Evolutionary conservation across 73 alveolate genomes (phyloP).

Genomic region (Stentor roeselii): DNA sequence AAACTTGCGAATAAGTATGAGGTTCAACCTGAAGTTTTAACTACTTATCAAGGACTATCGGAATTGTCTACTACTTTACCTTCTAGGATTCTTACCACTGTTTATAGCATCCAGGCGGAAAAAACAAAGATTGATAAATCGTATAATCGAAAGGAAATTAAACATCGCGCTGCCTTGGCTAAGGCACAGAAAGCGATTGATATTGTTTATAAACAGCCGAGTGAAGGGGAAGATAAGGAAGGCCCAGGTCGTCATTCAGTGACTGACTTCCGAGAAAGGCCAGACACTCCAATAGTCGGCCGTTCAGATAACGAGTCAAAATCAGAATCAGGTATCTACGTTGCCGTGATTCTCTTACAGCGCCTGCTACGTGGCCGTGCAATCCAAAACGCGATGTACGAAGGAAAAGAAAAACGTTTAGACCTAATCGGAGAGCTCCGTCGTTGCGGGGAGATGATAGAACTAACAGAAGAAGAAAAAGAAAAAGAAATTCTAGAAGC

Average conservation of each 20-base stretch:
- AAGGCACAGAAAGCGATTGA: conserved; percentile 44
- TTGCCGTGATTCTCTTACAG: conserved; percentile 84
- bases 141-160: conserved; percentile 36
- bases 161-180: conserved; percentile 42
- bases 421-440: conserved; percentile 94
- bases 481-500: conserved; percentile 84
- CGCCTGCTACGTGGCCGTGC: conserved; percentile 97
- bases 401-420: conserved; percentile 96
- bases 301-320: conserved; percentile 43
- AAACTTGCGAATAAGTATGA: conserved; percentile 94
- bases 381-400: conserved; percentile 94
- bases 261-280: conserved; percentile 33
- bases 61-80: conserved; percentile 79
- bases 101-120: conserved; percentile 37
- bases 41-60: conserved; percentile 83
- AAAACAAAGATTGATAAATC: conserved; percentile 43
- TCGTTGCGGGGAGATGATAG: conserved; percentile 94
- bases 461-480: conserved; percentile 86
- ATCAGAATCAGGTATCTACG: conserved; percentile 60
- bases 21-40: conserved; percentile 92
- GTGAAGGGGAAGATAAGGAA: conserved; percentile 35
- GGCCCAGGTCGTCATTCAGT: conserved; percentile 43
- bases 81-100: conserved; percentile 45
- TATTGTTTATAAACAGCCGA: conserved; percentile 34
- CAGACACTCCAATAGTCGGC: conserved; percentile 57